Evolutionary conservation across 192 early-diverging fungal species (phyloP).

Genomic region (Backusella liffmaniae): DNA sequence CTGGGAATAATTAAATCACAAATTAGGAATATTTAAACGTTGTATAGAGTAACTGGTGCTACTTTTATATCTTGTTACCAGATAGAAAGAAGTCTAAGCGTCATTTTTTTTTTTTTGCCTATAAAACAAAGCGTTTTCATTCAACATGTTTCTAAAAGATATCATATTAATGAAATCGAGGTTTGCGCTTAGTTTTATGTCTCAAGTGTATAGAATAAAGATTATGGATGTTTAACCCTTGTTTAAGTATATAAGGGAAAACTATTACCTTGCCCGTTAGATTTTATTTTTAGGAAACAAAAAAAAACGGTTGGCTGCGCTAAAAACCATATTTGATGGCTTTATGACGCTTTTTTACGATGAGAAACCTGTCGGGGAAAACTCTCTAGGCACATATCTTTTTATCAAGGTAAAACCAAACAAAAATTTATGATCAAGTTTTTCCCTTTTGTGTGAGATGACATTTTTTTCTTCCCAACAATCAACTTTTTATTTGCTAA

Average conservation of each 20-base stretch:
- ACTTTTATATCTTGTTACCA: neutral
- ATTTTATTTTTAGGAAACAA: neutral
- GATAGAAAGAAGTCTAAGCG: neutral
- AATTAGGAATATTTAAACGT: conserved; percentile 10
- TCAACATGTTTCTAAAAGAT: neutral
- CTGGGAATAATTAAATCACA: conserved; percentile 17
- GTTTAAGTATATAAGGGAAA: neutral
- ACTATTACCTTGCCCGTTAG: neutral
- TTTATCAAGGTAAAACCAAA: neutral
- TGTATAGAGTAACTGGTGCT: neutral
- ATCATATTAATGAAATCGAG: neutral
- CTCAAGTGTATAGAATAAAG: neutral
- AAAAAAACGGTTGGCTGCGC: neutral
- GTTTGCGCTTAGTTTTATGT: neutral
- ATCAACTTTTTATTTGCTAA: neutral
- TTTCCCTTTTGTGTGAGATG: neutral
- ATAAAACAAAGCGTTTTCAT: neutral
- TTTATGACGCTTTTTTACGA: neutral
- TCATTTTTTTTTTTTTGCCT: neutral
- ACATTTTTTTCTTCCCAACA: neutral
- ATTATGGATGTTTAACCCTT: neutral
- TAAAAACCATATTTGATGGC: neutral
- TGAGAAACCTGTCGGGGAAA: neutral
- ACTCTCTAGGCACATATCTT: neutral
- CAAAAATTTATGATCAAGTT: neutral